phyloP scores from a whole-genome alignment of 1,284 basidiomycete species.

The Moesziomyces globuligerus region DNA sequence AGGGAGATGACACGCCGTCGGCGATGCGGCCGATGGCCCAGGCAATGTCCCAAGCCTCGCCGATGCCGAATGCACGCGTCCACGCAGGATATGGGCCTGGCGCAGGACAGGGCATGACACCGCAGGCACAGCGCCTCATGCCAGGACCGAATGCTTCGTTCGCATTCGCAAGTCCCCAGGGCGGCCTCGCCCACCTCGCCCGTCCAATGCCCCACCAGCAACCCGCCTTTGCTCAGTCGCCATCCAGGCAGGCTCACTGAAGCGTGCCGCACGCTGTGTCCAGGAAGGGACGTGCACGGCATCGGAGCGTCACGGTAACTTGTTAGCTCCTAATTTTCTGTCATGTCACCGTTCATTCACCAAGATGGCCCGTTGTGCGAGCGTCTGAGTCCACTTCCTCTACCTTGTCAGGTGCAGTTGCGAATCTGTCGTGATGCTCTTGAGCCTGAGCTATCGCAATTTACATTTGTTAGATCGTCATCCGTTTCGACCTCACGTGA shows the following conservation, averaged over 20 bases:
- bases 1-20: conserved; percentile 6
- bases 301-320: too few relatives aligned
- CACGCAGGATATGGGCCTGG: conserved; percentile 11
- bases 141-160: conserved; percentile 29
- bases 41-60: conserved; percentile 2
- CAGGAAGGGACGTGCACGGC: too few relatives aligned
- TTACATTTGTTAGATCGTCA: conserved; percentile 1
- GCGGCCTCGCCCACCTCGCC: conserved; percentile 11
- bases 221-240: conserved; percentile 1
- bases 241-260: background rate
- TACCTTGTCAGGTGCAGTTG: too few relatives aligned
- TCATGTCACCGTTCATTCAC: background rate
- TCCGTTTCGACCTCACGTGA: conserved; percentile 13
- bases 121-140: conserved; percentile 22
- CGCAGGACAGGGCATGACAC: conserved; percentile 10
- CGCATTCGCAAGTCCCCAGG: conserved; percentile 27
- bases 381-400: background rate
- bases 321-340: background rate
- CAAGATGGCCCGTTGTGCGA: background rate
- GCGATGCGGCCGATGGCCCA: conserved; percentile 1
- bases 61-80: conserved; percentile 31
- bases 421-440: too few relatives aligned
- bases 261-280: too few relatives aligned
- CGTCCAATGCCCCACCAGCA: conserved; percentile 16
- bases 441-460: too few relatives aligned